A percentile compares a stretch with the other conserved stretches of the same genome.
These are phyloP conservation scores for Kurtzmaniella fragi DNA, from an alignment of 805 yeast species.

Conservation along the genomic window DNA sequence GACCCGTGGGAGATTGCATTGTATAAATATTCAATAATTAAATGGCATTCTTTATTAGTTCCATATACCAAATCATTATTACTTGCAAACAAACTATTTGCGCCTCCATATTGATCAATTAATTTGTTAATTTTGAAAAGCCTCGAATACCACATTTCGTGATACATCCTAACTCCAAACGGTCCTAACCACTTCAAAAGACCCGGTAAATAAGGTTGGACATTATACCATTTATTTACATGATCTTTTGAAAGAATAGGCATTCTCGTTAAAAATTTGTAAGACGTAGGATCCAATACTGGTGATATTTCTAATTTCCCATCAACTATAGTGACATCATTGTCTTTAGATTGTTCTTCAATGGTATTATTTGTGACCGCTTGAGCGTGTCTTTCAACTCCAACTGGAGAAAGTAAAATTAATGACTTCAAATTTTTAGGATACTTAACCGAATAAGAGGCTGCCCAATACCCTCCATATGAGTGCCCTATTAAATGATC, in stretches of 20 bases:
- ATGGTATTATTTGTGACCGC: slow-evolving; percentile 44
- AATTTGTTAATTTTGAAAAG: slow-evolving; percentile 36
- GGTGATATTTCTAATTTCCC: slow-evolving; percentile 19
- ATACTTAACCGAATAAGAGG: slow-evolving; percentile 55
- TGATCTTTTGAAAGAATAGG: slow-evolving; percentile 32
- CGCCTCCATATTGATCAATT: slow-evolving; percentile 26
- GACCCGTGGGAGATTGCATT: slow-evolving; percentile 36
- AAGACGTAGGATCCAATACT: slow-evolving; percentile 39
- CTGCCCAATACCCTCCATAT: slow-evolving; percentile 70
- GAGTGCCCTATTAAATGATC: slow-evolving; percentile 71
- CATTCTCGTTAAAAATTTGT: slow-evolving; percentile 42
- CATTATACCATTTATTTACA: slow-evolving; percentile 33
- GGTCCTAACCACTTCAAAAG: slow-evolving; percentile 43
- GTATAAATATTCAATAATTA: slow-evolving; percentile 37
- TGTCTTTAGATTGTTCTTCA: slow-evolving; percentile 4
- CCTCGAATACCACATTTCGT: slow-evolving; percentile 36
- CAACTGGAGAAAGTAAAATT: slow-evolving; percentile 69
- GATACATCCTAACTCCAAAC: slow-evolving; percentile 32
- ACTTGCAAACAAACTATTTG: slow-evolving; percentile 15
- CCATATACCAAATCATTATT: slow-evolving; percentile 33
- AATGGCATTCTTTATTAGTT: slow-evolving; percentile 28
- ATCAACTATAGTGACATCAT: slow-evolving; percentile 1
- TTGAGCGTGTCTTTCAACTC: slow-evolving; percentile 65
- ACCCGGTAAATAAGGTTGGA: slow-evolving; percentile 42
- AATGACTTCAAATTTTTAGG: slow-evolving; percentile 52